Evolutionary conservation across 2,329 filamentous ascomycete species (phyloP).

Genomic region (Lasiodiplodia sp.): DNA sequence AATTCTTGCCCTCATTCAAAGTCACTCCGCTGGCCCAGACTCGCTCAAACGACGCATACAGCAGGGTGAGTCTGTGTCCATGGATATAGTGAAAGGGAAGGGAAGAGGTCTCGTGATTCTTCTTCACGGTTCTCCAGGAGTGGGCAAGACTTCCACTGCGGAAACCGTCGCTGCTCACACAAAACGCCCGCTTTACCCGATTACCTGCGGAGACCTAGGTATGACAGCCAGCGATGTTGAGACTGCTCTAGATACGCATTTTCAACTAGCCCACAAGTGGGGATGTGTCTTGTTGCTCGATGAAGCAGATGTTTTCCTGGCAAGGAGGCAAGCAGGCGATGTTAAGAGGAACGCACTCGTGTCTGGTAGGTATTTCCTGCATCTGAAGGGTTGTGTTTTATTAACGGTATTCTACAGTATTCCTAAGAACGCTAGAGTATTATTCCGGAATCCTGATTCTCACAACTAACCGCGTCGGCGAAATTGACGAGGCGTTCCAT

Average conservation of each 20-base stretch:
- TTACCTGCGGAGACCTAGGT: constrained; percentile 32
- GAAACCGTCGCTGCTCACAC: constrained; percentile 42
- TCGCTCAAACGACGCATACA: not conserved
- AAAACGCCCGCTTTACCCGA: constrained; percentile 39
- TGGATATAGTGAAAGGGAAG: constrained; percentile 44
- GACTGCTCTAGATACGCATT: not conserved
- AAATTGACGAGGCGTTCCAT: constrained; percentile 35
- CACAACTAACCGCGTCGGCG: constrained; percentile 45
- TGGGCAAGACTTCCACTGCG: constrained; percentile 39
- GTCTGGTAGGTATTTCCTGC: not conserved
- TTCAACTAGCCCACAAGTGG: not conserved
- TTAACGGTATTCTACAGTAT: constrained; percentile 12
- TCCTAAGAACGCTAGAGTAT: constrained; percentile 27
- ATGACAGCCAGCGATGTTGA: not conserved
- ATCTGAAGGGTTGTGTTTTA: no score
- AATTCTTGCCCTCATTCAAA: not conserved
- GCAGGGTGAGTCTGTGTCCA: not conserved
- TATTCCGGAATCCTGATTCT: constrained; percentile 42
- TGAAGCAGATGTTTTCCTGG: constrained; percentile 29
- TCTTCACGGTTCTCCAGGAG: constrained; percentile 20
- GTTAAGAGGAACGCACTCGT: not conserved
- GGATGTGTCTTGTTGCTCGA: constrained; percentile 19
- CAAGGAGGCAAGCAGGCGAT: not conserved
- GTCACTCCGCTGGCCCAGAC: not conserved
- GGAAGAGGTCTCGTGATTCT: constrained; percentile 33